Conservation (phyloP, 2,329 filamentous ascomycete genomes). For the Phaeosphaeriaceae sp. region DNA sequence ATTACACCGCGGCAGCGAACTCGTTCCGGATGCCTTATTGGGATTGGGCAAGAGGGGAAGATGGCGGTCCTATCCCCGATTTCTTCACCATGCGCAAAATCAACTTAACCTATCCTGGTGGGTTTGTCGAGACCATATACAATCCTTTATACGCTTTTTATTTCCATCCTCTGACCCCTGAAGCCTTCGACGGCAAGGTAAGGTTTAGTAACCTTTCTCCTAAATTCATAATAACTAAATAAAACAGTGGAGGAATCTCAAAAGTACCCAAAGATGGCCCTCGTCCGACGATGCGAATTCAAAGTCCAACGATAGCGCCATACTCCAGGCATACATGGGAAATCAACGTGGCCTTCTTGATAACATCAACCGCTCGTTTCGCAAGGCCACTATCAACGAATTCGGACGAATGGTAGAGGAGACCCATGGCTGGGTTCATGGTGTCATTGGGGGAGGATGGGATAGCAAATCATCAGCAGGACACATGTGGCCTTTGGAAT, state of each 20-base stretch:
- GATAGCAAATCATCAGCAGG: conserved; percentile 49
- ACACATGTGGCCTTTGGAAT: conserved; percentile 73
- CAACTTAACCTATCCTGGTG: conserved; percentile 23
- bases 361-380: conserved; percentile 18
- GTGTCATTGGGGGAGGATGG: conserved; percentile 54
- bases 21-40: conserved; percentile 44
- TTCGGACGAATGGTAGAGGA: conserved; percentile 47
- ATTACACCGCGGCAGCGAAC: conserved; percentile 33
- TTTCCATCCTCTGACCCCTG: conserved; percentile 31
- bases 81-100: conserved; percentile 28
- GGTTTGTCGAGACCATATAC: conserved; percentile 16
- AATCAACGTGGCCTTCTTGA: conserved; percentile 18
- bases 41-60: conserved; percentile 40
- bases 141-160: conserved; percentile 41
- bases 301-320: conserved; percentile 17
- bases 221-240: not conserved
- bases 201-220: not conserved
- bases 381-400: conserved; percentile 15
- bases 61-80: conserved; percentile 28
- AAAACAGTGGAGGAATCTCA: conserved; percentile 30
- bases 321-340: conserved; percentile 6
- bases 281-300: conserved; percentile 21
- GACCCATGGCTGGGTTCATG: conserved; percentile 39
- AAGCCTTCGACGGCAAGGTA: conserved; percentile 35
- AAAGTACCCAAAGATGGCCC: conserved; percentile 42